Evolutionary conservation across 2,329 filamentous ascomycete species (phyloP), one percentile per base, ranked within the genome.

Genomic region (Diaporthe helianthi): DNA sequence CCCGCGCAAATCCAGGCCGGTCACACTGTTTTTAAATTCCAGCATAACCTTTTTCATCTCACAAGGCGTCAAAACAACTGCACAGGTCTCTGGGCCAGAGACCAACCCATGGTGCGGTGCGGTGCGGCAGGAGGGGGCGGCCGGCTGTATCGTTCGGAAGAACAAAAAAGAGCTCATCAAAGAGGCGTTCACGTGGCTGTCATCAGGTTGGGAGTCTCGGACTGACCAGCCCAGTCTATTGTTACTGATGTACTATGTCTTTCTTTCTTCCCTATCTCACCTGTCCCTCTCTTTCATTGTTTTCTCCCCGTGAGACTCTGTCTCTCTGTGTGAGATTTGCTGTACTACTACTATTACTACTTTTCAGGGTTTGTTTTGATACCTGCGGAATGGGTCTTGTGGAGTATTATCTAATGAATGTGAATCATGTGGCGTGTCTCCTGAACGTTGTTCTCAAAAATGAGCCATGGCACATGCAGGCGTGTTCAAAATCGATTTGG

Each of bases 121-220:
- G 55, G 58, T 29, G 58, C 58, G 49, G 58, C 58, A 63, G 58
- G 58, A 36, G 58, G 44, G 55, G n/a, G 54, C 24, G 58, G 58
- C 26, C 41, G 58, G 58, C 58, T 63, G 58, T 49, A 29, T 63
- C 33, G 58, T 63, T 49, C 49, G 58, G 58, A 49, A 66, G 38
- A 55, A 66, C 53, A 46, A 66, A 66, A 65, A 66, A 46, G 47
- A 46, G 24, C 31, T 66, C 38, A 55, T 66, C 44, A 36, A 66
- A 47, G 64, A 66, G 64, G 64, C 64, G 64, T 66, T 58, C 19
- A 63, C n/a, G 58, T 24, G 44, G 51, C 64, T 52, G 29, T 49
- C 51, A 58, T 66, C 51, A 66, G 52, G 29, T 54, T 67, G 41
- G 52, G 31, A 58, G 52, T 67, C 41, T 51, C 22, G 9, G 22